A percentile compares a stretch with the other conserved stretches of the same genome.
These are phyloP conservation scores for Thalassia testudinum DNA, from an alignment of 116 monocot species.

Conservation along the genomic window DNA sequence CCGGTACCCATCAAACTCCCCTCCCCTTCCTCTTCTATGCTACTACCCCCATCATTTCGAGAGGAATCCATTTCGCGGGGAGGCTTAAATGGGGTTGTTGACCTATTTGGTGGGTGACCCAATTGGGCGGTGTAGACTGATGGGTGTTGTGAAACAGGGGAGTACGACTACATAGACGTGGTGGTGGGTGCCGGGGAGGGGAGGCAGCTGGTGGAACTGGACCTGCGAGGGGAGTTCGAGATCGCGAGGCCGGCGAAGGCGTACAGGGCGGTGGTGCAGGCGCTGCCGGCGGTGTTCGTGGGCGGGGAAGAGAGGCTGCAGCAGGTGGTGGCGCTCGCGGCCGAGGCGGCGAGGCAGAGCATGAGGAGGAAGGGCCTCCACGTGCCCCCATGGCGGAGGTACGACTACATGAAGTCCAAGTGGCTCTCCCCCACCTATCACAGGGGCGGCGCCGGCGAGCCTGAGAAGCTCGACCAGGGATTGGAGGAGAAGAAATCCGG, in stretches of 20 bases:
- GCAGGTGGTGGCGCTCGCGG: conserved; percentile 52
- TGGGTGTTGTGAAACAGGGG: conserved; percentile 23
- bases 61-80: too few species aligned
- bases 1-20: too few species aligned
- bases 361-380: conserved; percentile 81
- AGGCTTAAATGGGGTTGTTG: too few species aligned
- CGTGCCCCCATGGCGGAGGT: conserved; percentile 84
- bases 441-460: not conserved
- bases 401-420: conserved; percentile 79
- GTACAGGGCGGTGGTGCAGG: conserved; percentile 53
- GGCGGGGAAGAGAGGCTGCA: conserved; percentile 46
- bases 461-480: conserved; percentile 5
- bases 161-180: conserved; percentile 87
- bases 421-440: conserved; percentile 48
- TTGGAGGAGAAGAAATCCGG: conserved; percentile 10
- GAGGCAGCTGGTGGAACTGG: conserved; percentile 53
- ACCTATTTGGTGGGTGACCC: too few species aligned
- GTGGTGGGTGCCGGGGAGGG: conserved; percentile 20
- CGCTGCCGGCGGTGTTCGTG: conserved; percentile 75
- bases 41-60: too few species aligned
- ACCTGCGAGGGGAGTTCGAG: conserved; percentile 89
- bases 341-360: conserved; percentile 63
- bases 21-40: too few species aligned
- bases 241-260: conserved; percentile 74
- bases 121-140: not conserved